Percentiles rank a stretch among this genome's conserved stretches.
Evolutionary conservation across 2,329 filamentous ascomycete genomes (phyloP).

Genomic region (Blastomyces parvus): DNA sequence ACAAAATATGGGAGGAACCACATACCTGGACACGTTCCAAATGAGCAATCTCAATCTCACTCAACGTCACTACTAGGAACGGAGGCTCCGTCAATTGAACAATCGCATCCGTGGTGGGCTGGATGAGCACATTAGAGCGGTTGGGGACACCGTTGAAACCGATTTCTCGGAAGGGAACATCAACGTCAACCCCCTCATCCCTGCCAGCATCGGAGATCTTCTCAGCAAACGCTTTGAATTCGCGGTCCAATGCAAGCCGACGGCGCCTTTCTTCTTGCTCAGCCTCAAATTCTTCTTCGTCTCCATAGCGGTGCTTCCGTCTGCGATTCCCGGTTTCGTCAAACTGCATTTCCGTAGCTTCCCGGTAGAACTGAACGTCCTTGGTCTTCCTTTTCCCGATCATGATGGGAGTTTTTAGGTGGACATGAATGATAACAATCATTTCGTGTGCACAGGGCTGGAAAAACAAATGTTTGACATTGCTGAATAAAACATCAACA

Average conservation of each 20-base stretch:
- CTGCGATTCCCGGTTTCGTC: constrained; percentile 98
- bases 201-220: constrained; percentile 95
- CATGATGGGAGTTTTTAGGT: constrained; percentile 95
- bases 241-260: constrained; percentile 81
- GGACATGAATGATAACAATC: constrained; percentile 96
- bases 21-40: constrained; percentile 71
- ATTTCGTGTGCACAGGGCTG: constrained; percentile 93
- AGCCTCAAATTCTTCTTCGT: constrained; percentile 97
- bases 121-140: constrained; percentile 88
- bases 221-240: constrained; percentile 93
- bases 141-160: constrained; percentile 96
- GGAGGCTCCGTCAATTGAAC: constrained; percentile 96
- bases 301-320: constrained; percentile 92
- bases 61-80: constrained; percentile 89
- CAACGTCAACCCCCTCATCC: constrained; percentile 81
- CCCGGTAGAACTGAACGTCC: constrained; percentile 95
- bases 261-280: constrained; percentile 93
- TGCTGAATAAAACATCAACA: constrained; percentile 93
- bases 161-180: constrained; percentile 92
- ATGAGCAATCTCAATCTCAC: constrained; percentile 93
- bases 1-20: constrained; percentile 6
- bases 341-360: constrained; percentile 97
- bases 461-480: constrained; percentile 98
- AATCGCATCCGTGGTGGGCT: constrained; percentile 91
- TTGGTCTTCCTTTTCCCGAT: constrained; percentile 99